Base-by-base conservation (phyloP, 2,329 filamentous ascomycete species). In the Xylaria sp. region DNA sequence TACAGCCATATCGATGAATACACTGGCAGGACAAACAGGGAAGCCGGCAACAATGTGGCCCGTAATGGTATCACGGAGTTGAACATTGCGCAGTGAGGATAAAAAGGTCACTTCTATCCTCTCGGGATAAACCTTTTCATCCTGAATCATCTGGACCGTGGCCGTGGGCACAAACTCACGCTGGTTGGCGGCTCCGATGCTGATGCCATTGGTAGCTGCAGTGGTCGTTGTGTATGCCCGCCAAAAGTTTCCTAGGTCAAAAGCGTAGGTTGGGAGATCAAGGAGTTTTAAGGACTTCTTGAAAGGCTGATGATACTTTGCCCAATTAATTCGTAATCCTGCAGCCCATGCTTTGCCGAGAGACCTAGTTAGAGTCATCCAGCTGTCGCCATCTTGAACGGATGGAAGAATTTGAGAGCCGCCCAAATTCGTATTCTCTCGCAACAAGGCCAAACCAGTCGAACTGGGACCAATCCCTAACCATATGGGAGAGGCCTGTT, bases 1-100 rank as follows among this genome's bases (percentile, higher is more conserved):
- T 13, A 52, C 47, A n/a, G 64, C 64, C 63, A 66, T 63, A 23
- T 66, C 64, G 19, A 59, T 57, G 18, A 55, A 66, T 9, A 62
- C 62, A 46, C 60, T 60, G n/a, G 59, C 55, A 1, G 64, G 62
- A 47, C 63, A 66, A 44, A 66, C 48, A 10, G 37, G 19, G 13
- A 55, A 35, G 13, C 59, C 59, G 16, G 61, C 60, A 34, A 66
- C 60, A 2, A 42, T 54, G 51, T 66, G 62, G 7, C 57, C 57
- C 39, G 52, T 49, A 51, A 66, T 60, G 19, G 60, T 52, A 23
- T 51, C 50, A 39, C 58, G 49, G 23, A 66, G 56, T 9, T 51
- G 54, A 51, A 8, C 1, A 44, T 63, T 52, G 13, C n/a, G 52
- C 11, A 61, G 11, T 37, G 52, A 59, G 13, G 64, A 61, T 8